Evolutionary conservation across 1,139 yeast genomes (phyloP), one percentile per base, ranked within the genome.

Genomic region (Geotrichum phurueaensis): DNA sequence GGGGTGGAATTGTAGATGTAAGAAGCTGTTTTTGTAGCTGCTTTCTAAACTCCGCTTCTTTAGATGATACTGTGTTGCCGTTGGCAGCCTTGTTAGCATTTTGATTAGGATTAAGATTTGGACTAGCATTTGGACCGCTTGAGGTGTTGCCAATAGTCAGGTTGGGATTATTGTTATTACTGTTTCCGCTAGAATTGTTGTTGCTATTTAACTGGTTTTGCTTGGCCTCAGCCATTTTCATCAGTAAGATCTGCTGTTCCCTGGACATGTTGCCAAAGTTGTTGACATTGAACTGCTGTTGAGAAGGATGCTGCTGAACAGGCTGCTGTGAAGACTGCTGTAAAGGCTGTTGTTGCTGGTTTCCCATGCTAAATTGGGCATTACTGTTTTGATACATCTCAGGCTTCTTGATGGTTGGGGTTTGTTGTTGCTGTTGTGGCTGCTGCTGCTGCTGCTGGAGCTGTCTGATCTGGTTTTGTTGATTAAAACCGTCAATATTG

Each of bases 351-450:
- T 39, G 47, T 39, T 39, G 47, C 9, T 39, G 47, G 22, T 39
- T 39, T 39, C 47, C 47, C 47, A 39, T 39, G 39, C 13, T 33
- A 5, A 39, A 39, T 10, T 39, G 47, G 7, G 47, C 20, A 39
- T 15, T 39, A n/a, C n/a, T 39, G 9, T n/a, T 39, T 39, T 39
- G 47, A 15, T 39, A 39, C 20, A 39, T n/a, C 2, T 39, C 47
- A 39, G 47, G 47, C 18, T 39, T 39, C 47, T 39, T 39, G 47
- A 39, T 39, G 18, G 47, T 39, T 15, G 47, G 10, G 3, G 47
- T 2, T 13, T 33, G 45, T 31, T 62, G 62, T 53, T 59, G 57
- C 48, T 59, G 64, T 15, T 25, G 61, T 13, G 27, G 53, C 20
- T 52, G 54, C 3, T 22, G 39, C 18, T 52, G 47, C 51, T 48